Percentiles rank a stretch among this genome's conserved stretches.
phyloP scores from a whole-genome alignment of 2,329 filamentous ascomycete genomes.

The Verticillium nonalfalfae region DNA sequence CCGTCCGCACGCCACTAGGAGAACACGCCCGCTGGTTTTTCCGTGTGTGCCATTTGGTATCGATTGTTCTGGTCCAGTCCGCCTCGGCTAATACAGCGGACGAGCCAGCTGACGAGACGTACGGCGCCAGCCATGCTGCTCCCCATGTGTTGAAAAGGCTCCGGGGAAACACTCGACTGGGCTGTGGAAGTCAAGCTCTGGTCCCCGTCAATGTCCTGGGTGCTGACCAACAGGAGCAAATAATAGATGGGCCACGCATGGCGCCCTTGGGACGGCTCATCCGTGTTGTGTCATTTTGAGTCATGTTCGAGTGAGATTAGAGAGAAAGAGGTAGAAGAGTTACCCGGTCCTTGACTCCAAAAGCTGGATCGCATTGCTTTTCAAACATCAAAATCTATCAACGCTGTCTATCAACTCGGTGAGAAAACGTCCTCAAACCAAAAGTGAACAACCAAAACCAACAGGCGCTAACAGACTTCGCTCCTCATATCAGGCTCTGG shows the following conservation, averaged over 20 bases:
- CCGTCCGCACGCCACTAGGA: background rate
- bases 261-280: too few relatives aligned
- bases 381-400: background rate
- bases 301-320: background rate
- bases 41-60: too few relatives aligned
- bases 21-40: too few relatives aligned
- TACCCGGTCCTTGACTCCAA: background rate
- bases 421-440: background rate
- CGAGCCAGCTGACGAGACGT: too few relatives aligned
- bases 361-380: background rate
- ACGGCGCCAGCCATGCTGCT: too few relatives aligned
- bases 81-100: background rate
- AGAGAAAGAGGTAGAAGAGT: background rate
- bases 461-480: background rate
- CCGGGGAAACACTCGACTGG: too few relatives aligned
- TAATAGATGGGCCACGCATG: background rate
- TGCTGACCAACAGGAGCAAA: background rate
- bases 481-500: constrained; percentile 51
- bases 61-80: background rate
- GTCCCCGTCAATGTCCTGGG: too few relatives aligned
- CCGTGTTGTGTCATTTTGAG: background rate
- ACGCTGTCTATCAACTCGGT: background rate
- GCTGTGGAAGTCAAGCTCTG: too few relatives aligned
- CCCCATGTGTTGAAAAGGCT: too few relatives aligned
- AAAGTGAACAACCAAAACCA: background rate